A percentile compares a stretch with the other conserved stretches of the same genome.
Conservation (phyloP, 1,139 yeast species). For the Zygotorulaspora mrakii region DNA sequence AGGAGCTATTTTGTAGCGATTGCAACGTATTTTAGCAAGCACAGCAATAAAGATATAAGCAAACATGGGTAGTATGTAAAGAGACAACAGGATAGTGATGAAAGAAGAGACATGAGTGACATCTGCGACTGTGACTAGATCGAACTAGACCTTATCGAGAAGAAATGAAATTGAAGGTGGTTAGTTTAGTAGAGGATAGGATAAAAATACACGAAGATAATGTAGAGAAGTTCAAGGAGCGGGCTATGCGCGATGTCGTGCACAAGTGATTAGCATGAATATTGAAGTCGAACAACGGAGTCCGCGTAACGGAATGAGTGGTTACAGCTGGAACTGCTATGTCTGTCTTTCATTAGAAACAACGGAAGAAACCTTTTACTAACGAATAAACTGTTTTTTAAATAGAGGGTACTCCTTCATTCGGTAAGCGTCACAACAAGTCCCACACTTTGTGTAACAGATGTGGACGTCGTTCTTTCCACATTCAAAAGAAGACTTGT, state of each 20-base stretch:
- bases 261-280: no score
- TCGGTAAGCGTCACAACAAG: slow-evolving; percentile 99
- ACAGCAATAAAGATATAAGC: slow-evolving; percentile 33
- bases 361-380: slow-evolving; percentile 17
- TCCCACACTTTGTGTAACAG: slow-evolving; percentile 99
- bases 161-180: no score
- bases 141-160: no score
- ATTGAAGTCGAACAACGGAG: no score
- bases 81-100: slow-evolving; percentile 5
- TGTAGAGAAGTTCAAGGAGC: no score
- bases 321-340: no score
- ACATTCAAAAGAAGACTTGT: slow-evolving; percentile 98
- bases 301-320: no score
- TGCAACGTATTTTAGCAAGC: slow-evolving; percentile 2
- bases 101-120: background rate
- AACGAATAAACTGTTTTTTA: slow-evolving; percentile 27
- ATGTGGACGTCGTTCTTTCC: slow-evolving; percentile 99
- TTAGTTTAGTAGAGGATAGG: no score
- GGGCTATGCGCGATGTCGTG: no score
- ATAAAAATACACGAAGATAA: no score
- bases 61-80: slow-evolving; percentile 66
- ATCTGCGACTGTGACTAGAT: no score
- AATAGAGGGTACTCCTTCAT: slow-evolving; percentile 99
- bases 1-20: no score
- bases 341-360: background rate